These are phyloP conservation scores for Sporothrix brunneoviolacea DNA, from an alignment of 2,329 filamentous ascomycete species.

Conservation along the genomic window DNA sequence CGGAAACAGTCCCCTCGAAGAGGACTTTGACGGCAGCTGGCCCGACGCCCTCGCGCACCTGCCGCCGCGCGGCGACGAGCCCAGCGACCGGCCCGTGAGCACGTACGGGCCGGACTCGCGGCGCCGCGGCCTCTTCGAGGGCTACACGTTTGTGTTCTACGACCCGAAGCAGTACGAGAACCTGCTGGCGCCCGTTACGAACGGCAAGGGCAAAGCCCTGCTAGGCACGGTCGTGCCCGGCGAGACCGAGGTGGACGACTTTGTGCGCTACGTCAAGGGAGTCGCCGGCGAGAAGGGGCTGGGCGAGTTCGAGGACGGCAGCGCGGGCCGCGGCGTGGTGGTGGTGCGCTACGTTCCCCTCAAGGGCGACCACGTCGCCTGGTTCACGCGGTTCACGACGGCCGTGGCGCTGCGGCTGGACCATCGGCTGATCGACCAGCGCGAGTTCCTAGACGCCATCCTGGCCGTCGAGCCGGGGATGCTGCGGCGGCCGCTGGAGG, in stretches of 20 bases:
- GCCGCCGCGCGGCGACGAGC: conserved; percentile 70
- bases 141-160: conserved; percentile 85
- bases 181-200: conserved; percentile 66
- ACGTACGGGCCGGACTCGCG: conserved; percentile 63
- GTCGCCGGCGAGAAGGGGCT: conserved; percentile 68
- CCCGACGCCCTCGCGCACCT: conserved; percentile 66
- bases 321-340: conserved; percentile 64
- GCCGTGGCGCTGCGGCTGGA: conserved; percentile 65
- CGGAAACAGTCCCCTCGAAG: conserved; percentile 56
- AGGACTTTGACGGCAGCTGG: conserved; percentile 74
- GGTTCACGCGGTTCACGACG: conserved; percentile 64
- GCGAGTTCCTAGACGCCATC: conserved; percentile 87
- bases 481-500: conserved; percentile 61
- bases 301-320: conserved; percentile 56
- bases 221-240: conserved; percentile 54
- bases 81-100: conserved; percentile 58
- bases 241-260: conserved; percentile 64
- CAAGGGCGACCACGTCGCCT: conserved; percentile 49
- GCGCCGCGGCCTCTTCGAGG: conserved; percentile 69
- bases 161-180: conserved; percentile 68
- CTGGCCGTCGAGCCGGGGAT: conserved; percentile 68
- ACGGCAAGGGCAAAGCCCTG: conserved; percentile 76
- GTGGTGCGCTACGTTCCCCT: conserved; percentile 65
- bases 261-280: conserved; percentile 69
- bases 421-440: conserved; percentile 79